Evolutionary conservation across 345 rosid species (phyloP).

Genomic region (Mercurialis annua): DNA sequence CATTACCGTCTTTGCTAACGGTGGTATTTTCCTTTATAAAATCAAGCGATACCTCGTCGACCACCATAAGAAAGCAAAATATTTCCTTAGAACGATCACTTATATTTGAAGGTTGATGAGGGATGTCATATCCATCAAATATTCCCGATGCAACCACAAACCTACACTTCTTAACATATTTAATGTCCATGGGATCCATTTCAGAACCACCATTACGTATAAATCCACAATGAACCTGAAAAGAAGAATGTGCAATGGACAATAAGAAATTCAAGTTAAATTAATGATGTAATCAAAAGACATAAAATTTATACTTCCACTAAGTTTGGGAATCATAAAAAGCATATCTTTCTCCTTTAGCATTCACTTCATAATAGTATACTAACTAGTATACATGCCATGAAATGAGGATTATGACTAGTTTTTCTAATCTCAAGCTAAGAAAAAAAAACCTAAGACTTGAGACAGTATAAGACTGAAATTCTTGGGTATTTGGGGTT

Average conservation of each 20-base stretch:
- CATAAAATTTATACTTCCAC: background rate
- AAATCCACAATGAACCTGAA: slow-evolving; percentile 89
- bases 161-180: slow-evolving; percentile 69
- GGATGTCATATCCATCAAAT: slow-evolving; percentile 88
- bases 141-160: slow-evolving; percentile 94
- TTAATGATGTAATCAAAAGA: background rate
- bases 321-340: background rate
- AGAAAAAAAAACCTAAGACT: background rate
- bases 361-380: background rate
- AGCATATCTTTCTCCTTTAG: background rate
- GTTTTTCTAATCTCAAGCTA: background rate
- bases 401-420: background rate
- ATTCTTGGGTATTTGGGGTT: slow-evolving; percentile 7
- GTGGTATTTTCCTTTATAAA: slow-evolving; percentile 66
- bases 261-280: slow-evolving; percentile 10
- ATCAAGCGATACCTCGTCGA: slow-evolving; percentile 71
- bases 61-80: slow-evolving; percentile 90
- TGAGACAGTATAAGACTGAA: background rate
- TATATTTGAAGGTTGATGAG: slow-evolving; percentile 84
- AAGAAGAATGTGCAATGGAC: slow-evolving; percentile 9
- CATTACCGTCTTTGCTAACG: slow-evolving; percentile 52
- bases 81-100: slow-evolving; percentile 69
- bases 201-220: slow-evolving; percentile 81
- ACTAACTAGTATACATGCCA: background rate
- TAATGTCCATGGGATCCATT: slow-evolving; percentile 59